Evolutionary conservation across 306 rosid genomes (phyloP).

Genomic region (Trifolium pratense): DNA sequence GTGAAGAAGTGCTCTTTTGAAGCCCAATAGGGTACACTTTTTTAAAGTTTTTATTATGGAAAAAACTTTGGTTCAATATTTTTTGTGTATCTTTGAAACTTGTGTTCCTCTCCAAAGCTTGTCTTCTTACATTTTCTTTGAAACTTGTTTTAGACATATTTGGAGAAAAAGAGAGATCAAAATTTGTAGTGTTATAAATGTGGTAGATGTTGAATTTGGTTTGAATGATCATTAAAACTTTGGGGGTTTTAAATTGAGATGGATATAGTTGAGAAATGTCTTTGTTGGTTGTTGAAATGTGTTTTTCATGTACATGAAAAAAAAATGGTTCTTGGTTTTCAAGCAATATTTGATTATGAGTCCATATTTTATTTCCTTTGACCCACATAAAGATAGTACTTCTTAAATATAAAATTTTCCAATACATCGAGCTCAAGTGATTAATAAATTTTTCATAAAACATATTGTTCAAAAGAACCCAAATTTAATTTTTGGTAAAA

Average conservation of each 20-base stretch:
- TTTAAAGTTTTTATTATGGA: slow-evolving; percentile 65
- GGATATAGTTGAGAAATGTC: slow-evolving; percentile 15
- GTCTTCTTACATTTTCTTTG: slow-evolving; percentile 54
- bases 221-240: slow-evolving; percentile 38
- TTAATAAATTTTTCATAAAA: too few relatives aligned
- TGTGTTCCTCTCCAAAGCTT: slow-evolving; percentile 59
- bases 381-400: slow-evolving; percentile 16
- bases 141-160: slow-evolving; percentile 58
- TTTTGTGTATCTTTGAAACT: slow-evolving; percentile 63
- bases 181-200: not conserved
- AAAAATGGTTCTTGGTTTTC: slow-evolving; percentile 58
- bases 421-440: too few relatives aligned
- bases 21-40: slow-evolving; percentile 93
- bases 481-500: too few relatives aligned
- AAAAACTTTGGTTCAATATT: slow-evolving; percentile 48
- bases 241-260: slow-evolving; percentile 37
- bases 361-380: slow-evolving; percentile 13
- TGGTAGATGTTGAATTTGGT: slow-evolving; percentile 13
- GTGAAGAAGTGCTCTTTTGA: slow-evolving; percentile 77
- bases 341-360: slow-evolving; percentile 64
- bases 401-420: too few relatives aligned
- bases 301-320: slow-evolving; percentile 58
- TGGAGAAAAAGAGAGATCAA: slow-evolving; percentile 1
- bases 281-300: slow-evolving; percentile 76
- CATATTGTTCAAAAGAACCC: too few relatives aligned